Percentiles rank a stretch among this genome's conserved stretches.
phyloP scores from a whole-genome alignment of 2,329 filamentous ascomycete genomes.

The Nigrospora oryzae region DNA sequence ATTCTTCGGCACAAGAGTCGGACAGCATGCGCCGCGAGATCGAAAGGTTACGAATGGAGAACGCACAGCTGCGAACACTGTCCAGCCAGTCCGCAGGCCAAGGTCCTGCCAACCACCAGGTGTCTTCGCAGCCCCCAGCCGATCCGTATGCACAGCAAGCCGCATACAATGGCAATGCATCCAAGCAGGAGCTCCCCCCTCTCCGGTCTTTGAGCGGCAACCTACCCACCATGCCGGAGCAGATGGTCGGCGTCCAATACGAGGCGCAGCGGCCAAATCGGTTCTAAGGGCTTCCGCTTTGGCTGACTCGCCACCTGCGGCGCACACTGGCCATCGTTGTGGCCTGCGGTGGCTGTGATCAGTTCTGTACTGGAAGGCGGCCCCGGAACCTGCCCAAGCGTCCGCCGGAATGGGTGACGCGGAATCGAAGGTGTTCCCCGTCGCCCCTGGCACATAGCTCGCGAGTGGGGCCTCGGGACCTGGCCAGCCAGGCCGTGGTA shows the following conservation, averaged over 20 bases:
- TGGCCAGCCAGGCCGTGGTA: no score
- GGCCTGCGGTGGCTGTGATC: no score
- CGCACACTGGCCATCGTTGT: no score
- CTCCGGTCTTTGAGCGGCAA: slow-evolving; percentile 41
- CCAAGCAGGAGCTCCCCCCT: slow-evolving; percentile 46
- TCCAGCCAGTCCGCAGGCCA: slow-evolving; percentile 10
- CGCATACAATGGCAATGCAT: slow-evolving; percentile 9
- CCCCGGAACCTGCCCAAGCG: no score
- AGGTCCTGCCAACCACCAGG: slow-evolving; percentile 12
- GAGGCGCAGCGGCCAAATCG: slow-evolving; percentile 31
- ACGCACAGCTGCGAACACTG: slow-evolving; percentile 33
- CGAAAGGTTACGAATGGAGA: slow-evolving; percentile 36
- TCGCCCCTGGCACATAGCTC: no score
- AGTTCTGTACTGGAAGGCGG: no score
- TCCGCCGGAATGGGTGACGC: no score
- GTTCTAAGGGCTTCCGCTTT: neutral
- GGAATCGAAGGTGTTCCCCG: no score
- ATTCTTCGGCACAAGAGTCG: slow-evolving; percentile 30
- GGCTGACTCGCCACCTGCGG: no score
- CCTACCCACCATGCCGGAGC: slow-evolving; percentile 39
- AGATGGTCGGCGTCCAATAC: slow-evolving; percentile 61
- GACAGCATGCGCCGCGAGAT: slow-evolving; percentile 42
- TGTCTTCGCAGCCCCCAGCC: slow-evolving; percentile 15
- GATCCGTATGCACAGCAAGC: slow-evolving; percentile 18
- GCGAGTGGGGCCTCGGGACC: no score